Evolutionary conservation across 257 asterid genomes (phyloP).

Genomic region (Nemophila menziesii): DNA sequence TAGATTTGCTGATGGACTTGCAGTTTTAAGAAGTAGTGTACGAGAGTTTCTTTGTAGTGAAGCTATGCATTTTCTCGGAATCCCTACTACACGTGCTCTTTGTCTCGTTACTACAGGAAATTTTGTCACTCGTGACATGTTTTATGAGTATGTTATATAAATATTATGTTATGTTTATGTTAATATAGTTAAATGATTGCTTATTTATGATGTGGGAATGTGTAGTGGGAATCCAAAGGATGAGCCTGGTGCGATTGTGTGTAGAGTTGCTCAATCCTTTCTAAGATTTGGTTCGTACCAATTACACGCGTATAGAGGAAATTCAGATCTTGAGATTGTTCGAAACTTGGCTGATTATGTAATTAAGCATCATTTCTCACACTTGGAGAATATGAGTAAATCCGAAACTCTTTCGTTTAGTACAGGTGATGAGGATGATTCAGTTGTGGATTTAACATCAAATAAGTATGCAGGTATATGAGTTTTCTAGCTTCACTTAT

Average conservation of each 20-base stretch:
- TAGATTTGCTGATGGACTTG: constrained; percentile 99
- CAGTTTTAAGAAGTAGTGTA: constrained; percentile 90
- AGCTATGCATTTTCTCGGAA: constrained; percentile 92
- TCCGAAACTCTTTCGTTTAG: constrained; percentile 76
- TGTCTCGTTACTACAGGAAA: constrained; percentile 88
- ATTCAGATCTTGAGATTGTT: constrained; percentile 61
- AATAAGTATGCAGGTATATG: constrained; percentile 81
- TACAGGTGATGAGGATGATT: constrained; percentile 72
- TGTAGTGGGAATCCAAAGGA: constrained; percentile 95
- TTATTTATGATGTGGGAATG: constrained; percentile 11
- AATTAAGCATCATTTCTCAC: constrained; percentile 76
- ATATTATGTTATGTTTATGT: no score
- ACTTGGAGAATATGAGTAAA: constrained; percentile 66
- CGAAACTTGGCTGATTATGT: constrained; percentile 77
- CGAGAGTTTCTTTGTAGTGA: constrained; percentile 97
- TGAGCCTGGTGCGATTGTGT: constrained; percentile 94
- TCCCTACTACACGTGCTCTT: constrained; percentile 96
- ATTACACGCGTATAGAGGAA: constrained; percentile 82
- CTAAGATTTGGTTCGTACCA: constrained; percentile 95
- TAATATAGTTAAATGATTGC: background rate
- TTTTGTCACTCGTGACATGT: constrained; percentile 84
- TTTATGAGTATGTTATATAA: constrained; percentile 65
- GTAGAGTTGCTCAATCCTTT: constrained; percentile 90
- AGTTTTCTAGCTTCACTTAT: background rate
- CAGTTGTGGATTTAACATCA: constrained; percentile 85